Base-by-base conservation (phyloP, 306 rosid genomes). In the Mucuna pruriens region DNA sequence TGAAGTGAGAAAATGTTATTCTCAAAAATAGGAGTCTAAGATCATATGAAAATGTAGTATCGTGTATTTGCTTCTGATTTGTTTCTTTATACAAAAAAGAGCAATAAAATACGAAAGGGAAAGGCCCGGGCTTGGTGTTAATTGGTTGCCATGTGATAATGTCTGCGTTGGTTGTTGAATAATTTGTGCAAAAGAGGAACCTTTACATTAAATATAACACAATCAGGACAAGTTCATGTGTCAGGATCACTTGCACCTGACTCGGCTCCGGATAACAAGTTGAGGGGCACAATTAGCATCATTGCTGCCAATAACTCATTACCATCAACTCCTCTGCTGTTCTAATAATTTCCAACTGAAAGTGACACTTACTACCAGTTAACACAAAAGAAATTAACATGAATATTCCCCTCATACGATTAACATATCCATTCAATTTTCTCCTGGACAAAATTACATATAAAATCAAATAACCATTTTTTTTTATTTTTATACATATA, bases 11-110 rank as follows among this genome's bases (percentile, higher is more conserved):
- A 80, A 31, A 2, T 81, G 17, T 80, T 71, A 60, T 89, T 85
- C 91, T 84, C 84, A 68, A 34, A 22, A 61, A 62, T 42, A 77
- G 39, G 79, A 71, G 85, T 82, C 85, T 64, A 84, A 85, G 84
- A 78, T 74, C 89, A 84, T 64, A 57, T 72, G 66, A 83, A 83
- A 78, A 54, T 78, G 83, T 84, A 73, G 83, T 84, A 73, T 8
- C 39, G 71, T 72, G 80, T 73, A 72, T 72, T 73, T 84, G 86
- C 66, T 73, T 84, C 80, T 64, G 80, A 78, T 64, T 81, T 74
- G 76, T 81, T 74, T 75, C 39, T 52, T n/a, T 74, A 60, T 70
- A 44, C 68, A 45, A n/a, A 72, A 82, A 58, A 75, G 74, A 54
- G 52, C 19, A 71, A 78, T 88, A 82, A 85, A 71, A 82, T 62